Evolutionary conservation across 345 rosid genomes (phyloP).

Genomic region (Psidium guajava): DNA sequence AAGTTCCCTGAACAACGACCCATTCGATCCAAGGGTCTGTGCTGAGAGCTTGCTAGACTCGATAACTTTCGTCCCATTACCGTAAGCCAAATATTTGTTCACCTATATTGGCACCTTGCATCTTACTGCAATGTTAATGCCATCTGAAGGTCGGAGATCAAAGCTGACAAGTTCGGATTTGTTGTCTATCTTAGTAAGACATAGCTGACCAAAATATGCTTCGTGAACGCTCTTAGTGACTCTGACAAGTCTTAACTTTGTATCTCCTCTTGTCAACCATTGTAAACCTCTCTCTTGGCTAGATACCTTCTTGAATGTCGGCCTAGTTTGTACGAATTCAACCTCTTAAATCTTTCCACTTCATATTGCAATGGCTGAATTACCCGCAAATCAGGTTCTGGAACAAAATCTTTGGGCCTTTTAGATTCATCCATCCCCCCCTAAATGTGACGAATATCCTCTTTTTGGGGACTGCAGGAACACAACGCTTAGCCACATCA

Average conservation of each 20-base stretch:
- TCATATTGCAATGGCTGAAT: constrained; percentile 51
- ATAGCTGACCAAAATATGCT: constrained; percentile 80
- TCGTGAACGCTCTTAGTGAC: constrained; percentile 89
- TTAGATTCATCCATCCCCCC: constrained; percentile 84
- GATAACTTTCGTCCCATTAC: constrained; percentile 83
- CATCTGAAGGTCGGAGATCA: constrained; percentile 96
- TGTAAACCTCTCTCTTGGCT: constrained; percentile 14
- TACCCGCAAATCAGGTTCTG: constrained; percentile 72
- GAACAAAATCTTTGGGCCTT: constrained; percentile 49
- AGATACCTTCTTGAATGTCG: constrained; percentile 17
- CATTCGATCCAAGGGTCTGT: constrained; percentile 55
- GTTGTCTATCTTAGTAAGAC: constrained; percentile 68
- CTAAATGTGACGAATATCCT: constrained; percentile 98
- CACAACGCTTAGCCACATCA: constrained; percentile 86
- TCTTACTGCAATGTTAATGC: constrained; percentile 91
- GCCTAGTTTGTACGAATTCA: constrained; percentile 20
- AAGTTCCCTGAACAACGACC: constrained; percentile 56
- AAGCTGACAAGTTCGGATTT: constrained; percentile 55
- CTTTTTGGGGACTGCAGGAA: constrained; percentile 87
- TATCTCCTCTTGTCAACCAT: constrained; percentile 15
- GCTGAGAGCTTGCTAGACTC: constrained; percentile 58
- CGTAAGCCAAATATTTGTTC: constrained; percentile 85
- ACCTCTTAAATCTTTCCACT: constrained; percentile 13
- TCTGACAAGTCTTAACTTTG: constrained; percentile 79
- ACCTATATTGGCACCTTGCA: constrained; percentile 98